Percentiles rank a stretch among this genome's conserved stretches.
phyloP scores from a whole-genome alignment of 2,329 filamentous ascomycete genomes.

The Fusarium drepaniforme region DNA sequence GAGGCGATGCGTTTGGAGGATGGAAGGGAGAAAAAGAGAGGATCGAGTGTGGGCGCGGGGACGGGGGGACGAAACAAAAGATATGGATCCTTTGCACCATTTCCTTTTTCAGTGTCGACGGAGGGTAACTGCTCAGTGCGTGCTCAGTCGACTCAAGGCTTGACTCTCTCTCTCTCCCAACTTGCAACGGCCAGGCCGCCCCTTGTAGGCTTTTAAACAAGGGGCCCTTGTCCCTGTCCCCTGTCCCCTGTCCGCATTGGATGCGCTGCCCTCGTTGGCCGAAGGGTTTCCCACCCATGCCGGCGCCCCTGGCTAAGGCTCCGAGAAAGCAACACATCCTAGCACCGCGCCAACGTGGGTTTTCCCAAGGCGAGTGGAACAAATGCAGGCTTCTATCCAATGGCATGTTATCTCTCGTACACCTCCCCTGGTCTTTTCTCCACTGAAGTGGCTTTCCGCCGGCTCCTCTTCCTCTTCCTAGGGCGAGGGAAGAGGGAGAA shows the following conservation, averaged over 20 bases:
- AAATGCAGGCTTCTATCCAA: constrained; percentile 19
- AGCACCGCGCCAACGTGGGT: constrained; percentile 27
- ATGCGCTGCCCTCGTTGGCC: constrained; percentile 15
- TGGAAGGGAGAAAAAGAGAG: constrained; percentile 24
- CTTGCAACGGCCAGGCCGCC: constrained; percentile 33
- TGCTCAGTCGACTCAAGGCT: not conserved
- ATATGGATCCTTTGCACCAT: constrained; percentile 34
- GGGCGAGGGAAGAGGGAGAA: constrained; percentile 4
- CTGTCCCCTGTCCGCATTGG: not conserved
- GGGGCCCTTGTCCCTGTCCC: constrained; percentile 26
- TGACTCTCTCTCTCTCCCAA: not conserved
- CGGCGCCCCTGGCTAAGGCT: constrained; percentile 37
- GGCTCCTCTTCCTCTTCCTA: not conserved
- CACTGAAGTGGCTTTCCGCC: constrained; percentile 31
- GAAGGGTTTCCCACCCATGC: constrained; percentile 1
- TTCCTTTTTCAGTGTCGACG: constrained; percentile 6
- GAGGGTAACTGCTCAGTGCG: not conserved
- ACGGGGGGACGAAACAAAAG: constrained; percentile 46
- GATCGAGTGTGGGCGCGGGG: constrained; percentile 23
- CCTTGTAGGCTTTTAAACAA: constrained; percentile 11
- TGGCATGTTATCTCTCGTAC: constrained; percentile 12
- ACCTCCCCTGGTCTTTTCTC: constrained; percentile 22
- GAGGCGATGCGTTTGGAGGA: constrained; percentile 30
- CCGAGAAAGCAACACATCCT: constrained; percentile 34
- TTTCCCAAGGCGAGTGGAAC: constrained; percentile 7